Evolutionary conservation across 352 stramenopile species (phyloP).

Genomic region (Phytophthora litchii): DNA sequence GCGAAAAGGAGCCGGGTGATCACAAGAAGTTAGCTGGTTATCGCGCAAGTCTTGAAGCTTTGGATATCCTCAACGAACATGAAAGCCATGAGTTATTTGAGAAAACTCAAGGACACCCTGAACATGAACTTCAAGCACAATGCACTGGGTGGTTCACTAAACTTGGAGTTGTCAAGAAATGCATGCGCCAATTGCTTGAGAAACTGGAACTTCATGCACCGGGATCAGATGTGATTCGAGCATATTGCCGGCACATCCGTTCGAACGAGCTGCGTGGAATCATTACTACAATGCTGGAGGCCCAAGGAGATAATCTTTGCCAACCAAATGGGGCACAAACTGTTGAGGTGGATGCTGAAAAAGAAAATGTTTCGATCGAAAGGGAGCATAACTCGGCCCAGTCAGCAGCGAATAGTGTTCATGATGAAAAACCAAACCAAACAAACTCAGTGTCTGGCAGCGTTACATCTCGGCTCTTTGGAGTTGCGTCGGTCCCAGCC

Average conservation of each 20-base stretch:
- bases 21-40: slow-evolving; percentile 68
- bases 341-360: background rate
- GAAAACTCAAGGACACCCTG: slow-evolving; percentile 39
- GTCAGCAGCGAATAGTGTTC: background rate
- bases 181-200: slow-evolving; percentile 59
- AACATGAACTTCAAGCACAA: slow-evolving; percentile 34
- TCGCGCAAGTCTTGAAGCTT: slow-evolving; percentile 59
- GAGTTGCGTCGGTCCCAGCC: background rate
- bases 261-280: slow-evolving; percentile 42
- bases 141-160: slow-evolving; percentile 58
- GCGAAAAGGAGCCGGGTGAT: slow-evolving; percentile 59
- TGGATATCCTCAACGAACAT: slow-evolving; percentile 72
- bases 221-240: slow-evolving; percentile 53
- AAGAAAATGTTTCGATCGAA: slow-evolving; percentile 1
- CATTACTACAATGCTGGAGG: slow-evolving; percentile 20
- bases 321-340: background rate
- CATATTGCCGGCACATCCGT: slow-evolving; percentile 54
- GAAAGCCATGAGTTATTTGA: slow-evolving; percentile 62
- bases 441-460: background rate
- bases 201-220: slow-evolving; percentile 55
- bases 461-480: slow-evolving; percentile 17
- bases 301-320: slow-evolving; percentile 11
- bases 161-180: slow-evolving; percentile 59
- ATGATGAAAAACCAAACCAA: slow-evolving; percentile 6
- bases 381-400: background rate